Base-by-base conservation (phyloP, 306 rosid species). In the Cajanus cajan region DNA sequence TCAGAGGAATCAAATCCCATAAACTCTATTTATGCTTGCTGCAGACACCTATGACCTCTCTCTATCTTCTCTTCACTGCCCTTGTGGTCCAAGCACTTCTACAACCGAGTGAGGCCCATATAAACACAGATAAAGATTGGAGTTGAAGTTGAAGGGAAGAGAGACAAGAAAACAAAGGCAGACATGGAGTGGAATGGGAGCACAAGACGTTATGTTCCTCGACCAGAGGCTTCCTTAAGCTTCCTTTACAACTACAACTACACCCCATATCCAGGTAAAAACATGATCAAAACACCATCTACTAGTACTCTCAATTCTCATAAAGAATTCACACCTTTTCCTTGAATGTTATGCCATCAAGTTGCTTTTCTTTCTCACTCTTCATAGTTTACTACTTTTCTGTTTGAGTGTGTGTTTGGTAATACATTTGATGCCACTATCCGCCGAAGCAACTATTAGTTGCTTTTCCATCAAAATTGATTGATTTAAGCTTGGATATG, bases 181-280 rank as follows among this genome's bases (percentile, higher is more conserved):
- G 73, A 78, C 34, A 94, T 94, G 98, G 98, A 92, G 71, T 90
- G 95, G 97, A 89, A 87, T 84, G 86, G 88, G 58, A 87, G 82
- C 84, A 82, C 87, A 62, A 88, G 88, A 80, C 86, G 84, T 75
- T 89, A 87, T 83, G 86, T 79, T 85, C 88, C 95, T 28, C 68
- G 36, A 80, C 25, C 90, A 31, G 94, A 89, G 13, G 85, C 91
- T 77, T 90, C 97, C 71, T 85, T 87, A 52, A 88, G 88, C 83
- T 89, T 94, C 78, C 92, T 89, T 86, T 86, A 76, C 97, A 87
- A 88, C 92, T 84, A 78, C 65, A 88, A 73, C 88, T 89, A 84
- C 66, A 91, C 73, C 54, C 87, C 86, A 34, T 86, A 45, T 80
- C 89, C 86, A 82, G 98, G 98, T 90, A 84, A 58, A 51, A 33